Evolutionary conservation across 2,329 filamentous ascomycete species (phyloP), one percentile per base, ranked within the genome.

Genomic region (Penicillium sp.): DNA sequence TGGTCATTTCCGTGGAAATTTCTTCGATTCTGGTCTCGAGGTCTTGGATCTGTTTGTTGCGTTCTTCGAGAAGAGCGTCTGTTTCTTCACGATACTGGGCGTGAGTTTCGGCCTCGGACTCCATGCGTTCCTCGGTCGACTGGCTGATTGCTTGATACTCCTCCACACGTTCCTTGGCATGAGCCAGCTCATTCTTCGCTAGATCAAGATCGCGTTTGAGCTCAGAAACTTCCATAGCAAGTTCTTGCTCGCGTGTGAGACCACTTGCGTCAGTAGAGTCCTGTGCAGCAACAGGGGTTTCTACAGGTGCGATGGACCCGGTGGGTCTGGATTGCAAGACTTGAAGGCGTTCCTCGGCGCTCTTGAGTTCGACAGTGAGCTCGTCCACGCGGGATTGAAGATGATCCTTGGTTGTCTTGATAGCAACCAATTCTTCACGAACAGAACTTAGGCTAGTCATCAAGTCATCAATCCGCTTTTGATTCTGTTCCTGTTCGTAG

Each of bases 391-490:
- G 85, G 29, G 87, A 85, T 71, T 97, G 92, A 2, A 99, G 81
- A 70, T 97, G 90, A 71, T 97, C 93, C 44, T 89, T 87, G 43
- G 86, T 90, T 1, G 93, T 96, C 79, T 96, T 96, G 21, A 88
- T 86, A 23, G 88, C 87, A 42, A 94, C 86, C 48, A 96, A 83
- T 64, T 97, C 92, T 72, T 97, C 92, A 40, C 93, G 90, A 47
- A 88, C 86, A 56, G 91, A 86, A 62, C 90, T 83, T 36, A 97
- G 79, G 65, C 86, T 93, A 28, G 87, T 81, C 59, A 93, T 88
- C 42, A 99, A 83, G 67, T 97, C 93, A 62, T 99, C 93, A 56
- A 97, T 94, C 48, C 92, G 87, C 73, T 92, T 94, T 71, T 96
- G 91, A 47, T 84, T 87, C 70, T 97, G 91, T 61, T 91, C 88